A percentile compares a stretch with the other conserved stretches of the same genome.
phyloP scores from a whole-genome alignment of 148 eudicot genomes.

The Persicaria tinctoria region DNA sequence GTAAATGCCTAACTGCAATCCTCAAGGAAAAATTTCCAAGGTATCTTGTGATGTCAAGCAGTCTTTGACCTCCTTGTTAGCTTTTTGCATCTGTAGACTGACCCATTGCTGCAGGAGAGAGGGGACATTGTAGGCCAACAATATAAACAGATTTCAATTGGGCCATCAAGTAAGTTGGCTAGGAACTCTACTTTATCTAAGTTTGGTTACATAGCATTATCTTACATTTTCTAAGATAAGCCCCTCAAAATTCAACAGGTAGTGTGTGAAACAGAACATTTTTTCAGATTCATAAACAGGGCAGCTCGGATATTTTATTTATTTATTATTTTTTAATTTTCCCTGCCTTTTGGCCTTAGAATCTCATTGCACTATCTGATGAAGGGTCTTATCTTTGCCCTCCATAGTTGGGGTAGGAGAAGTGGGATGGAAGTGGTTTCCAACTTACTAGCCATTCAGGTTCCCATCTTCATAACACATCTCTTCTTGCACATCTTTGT shows the following conservation, averaged over 20 bases:
- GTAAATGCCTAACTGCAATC: not conserved
- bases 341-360: not conserved
- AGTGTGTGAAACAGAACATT: not conserved
- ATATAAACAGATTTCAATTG: not conserved
- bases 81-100: not conserved
- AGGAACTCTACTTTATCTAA: not conserved
- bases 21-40: not conserved
- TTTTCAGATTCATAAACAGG: no score
- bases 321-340: no score
- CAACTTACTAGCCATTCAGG: not conserved
- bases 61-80: not conserved
- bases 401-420: not conserved
- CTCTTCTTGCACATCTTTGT: not conserved
- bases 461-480: not conserved
- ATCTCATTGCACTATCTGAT: not conserved
- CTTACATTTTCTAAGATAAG: not conserved
- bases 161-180: not conserved
- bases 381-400: not conserved
- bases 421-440: slow-evolving; percentile 1
- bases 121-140: not conserved
- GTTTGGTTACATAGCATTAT: not conserved
- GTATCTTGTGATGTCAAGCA: no score
- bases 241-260: not conserved
- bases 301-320: no score
- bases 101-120: no score